Evolutionary conservation across 73 alveolate species (phyloP).

Genomic region (Uronychia setigera): DNA sequence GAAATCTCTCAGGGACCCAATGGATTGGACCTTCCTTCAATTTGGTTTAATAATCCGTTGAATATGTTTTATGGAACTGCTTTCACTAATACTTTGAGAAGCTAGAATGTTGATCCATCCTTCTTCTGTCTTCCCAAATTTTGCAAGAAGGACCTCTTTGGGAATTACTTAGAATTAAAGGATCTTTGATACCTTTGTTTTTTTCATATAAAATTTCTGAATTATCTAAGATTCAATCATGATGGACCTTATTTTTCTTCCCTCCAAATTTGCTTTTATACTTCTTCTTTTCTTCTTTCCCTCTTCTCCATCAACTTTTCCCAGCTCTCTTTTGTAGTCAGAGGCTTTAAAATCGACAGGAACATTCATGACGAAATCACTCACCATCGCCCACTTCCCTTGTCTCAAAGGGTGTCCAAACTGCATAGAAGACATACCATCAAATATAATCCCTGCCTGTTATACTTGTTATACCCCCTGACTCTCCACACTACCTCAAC

Average conservation of each 20-base stretch:
- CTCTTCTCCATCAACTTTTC: not conserved
- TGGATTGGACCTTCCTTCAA: not conserved
- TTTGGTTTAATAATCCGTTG: not conserved
- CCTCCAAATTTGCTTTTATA: not conserved
- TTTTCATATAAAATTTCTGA: too few species aligned
- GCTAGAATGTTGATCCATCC: not conserved
- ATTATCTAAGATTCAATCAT: too few species aligned
- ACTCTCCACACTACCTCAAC: too few species aligned
- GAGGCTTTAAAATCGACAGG: not conserved
- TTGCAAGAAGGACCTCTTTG: not conserved
- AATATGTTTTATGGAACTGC: not conserved
- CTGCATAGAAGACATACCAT: too few species aligned
- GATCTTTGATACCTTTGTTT: too few species aligned
- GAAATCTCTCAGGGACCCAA: not conserved
- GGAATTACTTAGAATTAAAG: not conserved
- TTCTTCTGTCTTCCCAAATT: not conserved
- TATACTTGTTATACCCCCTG: too few species aligned
- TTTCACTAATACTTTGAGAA: not conserved
- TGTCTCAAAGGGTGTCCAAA: too few species aligned
- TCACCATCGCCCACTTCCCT: too few species aligned
- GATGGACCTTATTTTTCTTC: too few species aligned
- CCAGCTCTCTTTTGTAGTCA: not conserved
- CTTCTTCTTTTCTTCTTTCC: not conserved
- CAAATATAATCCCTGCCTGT: too few species aligned
- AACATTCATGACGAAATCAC: not conserved